phyloP scores from a whole-genome alignment of 768 basidiomycete species.

The Gymnopilus junonius region DNA sequence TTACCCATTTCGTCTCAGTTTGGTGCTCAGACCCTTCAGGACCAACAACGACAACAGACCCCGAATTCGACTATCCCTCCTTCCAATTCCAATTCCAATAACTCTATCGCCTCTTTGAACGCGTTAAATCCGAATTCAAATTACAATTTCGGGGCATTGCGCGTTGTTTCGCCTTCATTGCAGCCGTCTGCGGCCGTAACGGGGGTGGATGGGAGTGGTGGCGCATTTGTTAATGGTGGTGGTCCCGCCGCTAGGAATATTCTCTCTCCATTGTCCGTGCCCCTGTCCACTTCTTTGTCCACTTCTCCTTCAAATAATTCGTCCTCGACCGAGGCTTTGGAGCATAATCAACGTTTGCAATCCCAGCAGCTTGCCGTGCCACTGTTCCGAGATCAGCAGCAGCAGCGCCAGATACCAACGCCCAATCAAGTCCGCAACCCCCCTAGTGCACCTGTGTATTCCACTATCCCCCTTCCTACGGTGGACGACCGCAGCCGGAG shows the following conservation, averaged over 20 bases:
- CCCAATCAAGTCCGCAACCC: slow-evolving; percentile 11
- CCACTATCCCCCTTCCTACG: slow-evolving; percentile 38
- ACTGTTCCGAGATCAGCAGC: slow-evolving; percentile 5
- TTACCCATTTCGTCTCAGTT: background rate
- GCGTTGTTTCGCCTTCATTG: background rate
- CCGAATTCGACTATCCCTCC: background rate
- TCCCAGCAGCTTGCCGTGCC: background rate
- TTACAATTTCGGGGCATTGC: background rate
- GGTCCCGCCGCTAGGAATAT: slow-evolving; percentile 6
- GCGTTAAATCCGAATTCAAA: background rate
- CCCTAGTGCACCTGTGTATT: slow-evolving; percentile 35
- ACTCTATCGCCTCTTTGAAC: background rate
- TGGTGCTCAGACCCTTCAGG: background rate
- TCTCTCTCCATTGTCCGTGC: slow-evolving; percentile 22
- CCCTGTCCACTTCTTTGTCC: slow-evolving; percentile 14
- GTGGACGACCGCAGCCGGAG: slow-evolving; percentile 23
- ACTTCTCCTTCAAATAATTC: slow-evolving; percentile 8
- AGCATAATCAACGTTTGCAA: background rate
- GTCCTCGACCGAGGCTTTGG: background rate
- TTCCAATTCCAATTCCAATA: background rate
- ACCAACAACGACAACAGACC: background rate
- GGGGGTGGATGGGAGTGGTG: background rate
- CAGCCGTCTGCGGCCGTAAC: background rate
- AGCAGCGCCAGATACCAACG: background rate
- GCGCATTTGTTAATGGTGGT: too few species aligned